Evolutionary conservation across 805 yeast genomes (phyloP).

Genomic region (Saturnispora bothae): DNA sequence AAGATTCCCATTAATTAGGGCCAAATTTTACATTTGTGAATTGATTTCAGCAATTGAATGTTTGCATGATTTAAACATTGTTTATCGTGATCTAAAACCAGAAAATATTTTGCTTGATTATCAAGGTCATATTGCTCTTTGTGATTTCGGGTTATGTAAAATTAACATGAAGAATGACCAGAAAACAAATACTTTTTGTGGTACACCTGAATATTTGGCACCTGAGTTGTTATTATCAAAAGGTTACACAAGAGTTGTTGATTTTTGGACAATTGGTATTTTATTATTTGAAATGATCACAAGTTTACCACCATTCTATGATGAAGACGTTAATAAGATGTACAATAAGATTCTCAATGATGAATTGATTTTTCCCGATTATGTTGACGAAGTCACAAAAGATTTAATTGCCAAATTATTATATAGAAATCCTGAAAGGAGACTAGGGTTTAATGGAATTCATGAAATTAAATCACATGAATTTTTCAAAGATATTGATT

Average conservation of each 20-base stretch:
- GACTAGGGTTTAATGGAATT: constrained; percentile 75
- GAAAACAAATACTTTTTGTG: constrained; percentile 85
- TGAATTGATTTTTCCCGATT: constrained; percentile 80
- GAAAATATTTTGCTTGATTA: constrained; percentile 90
- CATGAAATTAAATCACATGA: constrained; percentile 73
- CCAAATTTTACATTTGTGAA: constrained; percentile 92
- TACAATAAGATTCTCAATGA: constrained; percentile 86
- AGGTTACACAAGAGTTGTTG: constrained; percentile 92
- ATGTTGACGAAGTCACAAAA: constrained; percentile 77
- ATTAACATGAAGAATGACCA: constrained; percentile 87
- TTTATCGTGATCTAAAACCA: constrained; percentile 92
- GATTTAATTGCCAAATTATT: constrained; percentile 65
- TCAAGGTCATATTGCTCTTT: constrained; percentile 94
- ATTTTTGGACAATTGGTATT: constrained; percentile 98
- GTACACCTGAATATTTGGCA: constrained; percentile 95
- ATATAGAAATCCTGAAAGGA: constrained; percentile 72
- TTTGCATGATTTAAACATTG: constrained; percentile 81
- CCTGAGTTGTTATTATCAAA: constrained; percentile 87
- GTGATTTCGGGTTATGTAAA: constrained; percentile 96
- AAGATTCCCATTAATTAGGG: constrained; percentile 75
- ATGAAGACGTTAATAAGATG: constrained; percentile 88
- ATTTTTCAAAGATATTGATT: constrained; percentile 82
- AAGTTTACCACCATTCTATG: constrained; percentile 94
- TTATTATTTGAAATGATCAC: constrained; percentile 91
- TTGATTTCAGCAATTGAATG: constrained; percentile 87